phyloP scores from a whole-genome alignment of 169 alveolate genomes.

The Cryptosporidium bovis region DNA sequence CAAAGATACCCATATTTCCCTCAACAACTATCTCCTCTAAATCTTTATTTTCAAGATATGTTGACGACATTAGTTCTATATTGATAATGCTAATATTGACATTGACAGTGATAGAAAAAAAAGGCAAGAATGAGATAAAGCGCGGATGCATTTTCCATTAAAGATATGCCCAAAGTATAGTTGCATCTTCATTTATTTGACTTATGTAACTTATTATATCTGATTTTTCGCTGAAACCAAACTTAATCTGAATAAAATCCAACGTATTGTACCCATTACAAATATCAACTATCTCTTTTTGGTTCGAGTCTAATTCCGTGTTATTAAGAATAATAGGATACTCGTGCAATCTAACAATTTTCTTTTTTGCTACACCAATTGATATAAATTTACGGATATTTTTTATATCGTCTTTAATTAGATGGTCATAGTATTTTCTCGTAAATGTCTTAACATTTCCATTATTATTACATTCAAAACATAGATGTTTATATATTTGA shows the following conservation, averaged over 20 bases:
- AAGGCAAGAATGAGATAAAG: constrained; percentile 3
- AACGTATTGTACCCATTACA: constrained; percentile 39
- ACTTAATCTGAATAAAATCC: constrained; percentile 42
- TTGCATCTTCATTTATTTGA: background rate
- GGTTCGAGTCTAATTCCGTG: background rate
- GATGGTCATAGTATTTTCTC: constrained; percentile 21
- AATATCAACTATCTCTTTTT: constrained; percentile 1
- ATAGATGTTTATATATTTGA: constrained; percentile 4
- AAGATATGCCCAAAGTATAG: constrained; percentile 67
- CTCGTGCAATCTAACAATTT: constrained; percentile 49
- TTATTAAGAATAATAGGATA: constrained; percentile 28
- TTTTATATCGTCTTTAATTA: constrained; percentile 4
- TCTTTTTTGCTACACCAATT: constrained; percentile 19
- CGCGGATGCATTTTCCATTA: constrained; percentile 14
- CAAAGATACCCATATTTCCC: constrained; percentile 67
- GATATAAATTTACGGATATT: constrained; percentile 27
- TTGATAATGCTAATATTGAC: no score
- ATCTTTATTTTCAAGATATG: constrained; percentile 18
- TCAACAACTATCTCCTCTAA: constrained; percentile 59
- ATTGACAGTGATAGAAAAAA: background rate
- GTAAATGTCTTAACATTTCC: constrained; percentile 47
- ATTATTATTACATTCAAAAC: constrained; percentile 31
- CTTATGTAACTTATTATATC: constrained; percentile 1
- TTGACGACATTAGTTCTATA: no score
- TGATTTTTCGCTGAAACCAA: constrained; percentile 35